Base-by-base conservation (phyloP, 2,329 filamentous ascomycete species). In the Sclerotinia spermophila region DNA sequence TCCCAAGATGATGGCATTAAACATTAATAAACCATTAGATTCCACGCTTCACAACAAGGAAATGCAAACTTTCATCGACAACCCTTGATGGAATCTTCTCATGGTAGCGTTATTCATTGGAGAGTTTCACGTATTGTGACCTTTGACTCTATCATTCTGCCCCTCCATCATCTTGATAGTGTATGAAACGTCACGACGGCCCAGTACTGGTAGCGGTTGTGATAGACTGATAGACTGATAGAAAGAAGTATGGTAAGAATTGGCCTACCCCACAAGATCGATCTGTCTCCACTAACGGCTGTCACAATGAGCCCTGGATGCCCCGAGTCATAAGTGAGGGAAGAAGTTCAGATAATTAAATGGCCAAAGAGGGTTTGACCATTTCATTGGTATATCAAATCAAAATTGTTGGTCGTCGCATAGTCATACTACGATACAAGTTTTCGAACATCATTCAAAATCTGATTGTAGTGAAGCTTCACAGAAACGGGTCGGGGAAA, bases 101-200 rank as follows among this genome's bases (percentile, higher is more conserved):
- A 15, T 56, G 27, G 35, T 55, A 55, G 51, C 48, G 42, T 38
- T 55, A n/a, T 42, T 64, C 44, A 69, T 69, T 69, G 67, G 67
- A 65, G n/a, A 38, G 48, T 35, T 53, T 5, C 45, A 21, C 56
- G 67, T 17, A 30, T 56, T 30, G 27, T 56, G 38, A 56, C 67
- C 27, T 56, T 13, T 1, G 33, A 51, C 33, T 51, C 38, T 58
- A 45, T 65, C 44, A 55, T 44, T 65, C 44, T 53, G 38, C 58
- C 67, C 44, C 67, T 42, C 44, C 67, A 69, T 62, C 24, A 27
- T 53, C 15, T 38, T 68, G 56, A 68, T 61, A 51, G 56, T 60
- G 67, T 55, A 69, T 69, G 67, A 35, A 69, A 69, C 67, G 67
- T 69, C 67, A 69, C 67, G 62, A 35, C 33, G 66, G 45, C n/a